Evolutionary conservation across 1,284 basidiomycete species (phyloP).

Genomic region (Apiotrichum siamense): DNA sequence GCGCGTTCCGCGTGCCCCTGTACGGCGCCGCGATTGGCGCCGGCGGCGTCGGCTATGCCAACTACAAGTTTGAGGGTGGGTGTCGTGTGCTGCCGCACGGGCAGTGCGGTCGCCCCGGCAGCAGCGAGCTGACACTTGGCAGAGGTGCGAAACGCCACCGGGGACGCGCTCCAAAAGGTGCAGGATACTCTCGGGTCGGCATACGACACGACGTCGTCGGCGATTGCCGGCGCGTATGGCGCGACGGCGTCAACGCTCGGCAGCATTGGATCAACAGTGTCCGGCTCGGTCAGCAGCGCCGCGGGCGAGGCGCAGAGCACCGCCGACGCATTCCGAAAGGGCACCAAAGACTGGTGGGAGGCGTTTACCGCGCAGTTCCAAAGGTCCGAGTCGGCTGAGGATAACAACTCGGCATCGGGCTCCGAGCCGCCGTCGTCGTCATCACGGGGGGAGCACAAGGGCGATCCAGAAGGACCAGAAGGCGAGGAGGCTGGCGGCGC

Average conservation of each 20-base stretch:
- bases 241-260: conserved; percentile 20
- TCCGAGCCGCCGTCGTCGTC: neutral
- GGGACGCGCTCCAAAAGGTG: conserved; percentile 34
- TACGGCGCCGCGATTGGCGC: conserved; percentile 79
- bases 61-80: conserved; percentile 87
- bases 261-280: conserved; percentile 12
- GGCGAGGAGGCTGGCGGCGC: conserved; percentile 17
- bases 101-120: no score
- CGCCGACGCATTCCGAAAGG: conserved; percentile 28
- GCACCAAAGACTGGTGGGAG: conserved; percentile 38
- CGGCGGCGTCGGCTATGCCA: conserved; percentile 83
- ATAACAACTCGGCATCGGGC: no score
- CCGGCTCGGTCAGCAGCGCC: conserved; percentile 14
- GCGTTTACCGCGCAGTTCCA: conserved; percentile 32
- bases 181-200: conserved; percentile 32
- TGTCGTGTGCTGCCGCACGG: conserved; percentile 9
- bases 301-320: conserved; percentile 22
- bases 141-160: conserved; percentile 38
- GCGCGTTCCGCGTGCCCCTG: conserved; percentile 76
- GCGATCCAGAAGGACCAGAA: conserved; percentile 25
- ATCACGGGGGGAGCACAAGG: conserved; percentile 20
- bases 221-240: conserved; percentile 26
- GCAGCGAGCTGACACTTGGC: neutral
- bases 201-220: conserved; percentile 33
- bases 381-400: neutral